phyloP scores from a whole-genome alignment of 148 eudicot species.

The Talinum fruticosum region DNA sequence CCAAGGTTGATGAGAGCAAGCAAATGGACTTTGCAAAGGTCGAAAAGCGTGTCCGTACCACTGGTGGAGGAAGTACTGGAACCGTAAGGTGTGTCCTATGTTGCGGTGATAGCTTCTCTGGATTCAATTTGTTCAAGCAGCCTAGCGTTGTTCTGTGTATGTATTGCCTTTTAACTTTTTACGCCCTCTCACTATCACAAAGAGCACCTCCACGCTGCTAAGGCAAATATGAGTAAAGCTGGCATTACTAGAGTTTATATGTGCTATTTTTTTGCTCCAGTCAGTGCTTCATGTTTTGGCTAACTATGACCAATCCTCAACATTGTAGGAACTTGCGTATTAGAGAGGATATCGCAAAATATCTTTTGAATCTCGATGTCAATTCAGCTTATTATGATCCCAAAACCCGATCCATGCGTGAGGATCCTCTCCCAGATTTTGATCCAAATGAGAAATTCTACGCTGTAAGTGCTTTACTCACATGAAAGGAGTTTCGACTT shows the following conservation, averaged over 20 bases:
- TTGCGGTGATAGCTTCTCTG: background rate
- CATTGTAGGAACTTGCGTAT: conserved; percentile 77
- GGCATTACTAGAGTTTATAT: too few species aligned
- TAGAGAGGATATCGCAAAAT: conserved; percentile 93
- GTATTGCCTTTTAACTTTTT: background rate
- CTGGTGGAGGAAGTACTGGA: conserved; percentile 98
- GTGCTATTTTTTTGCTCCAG: background rate
- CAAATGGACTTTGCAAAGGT: conserved; percentile 98
- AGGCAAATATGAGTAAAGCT: too few species aligned
- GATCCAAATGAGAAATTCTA: conserved; percentile 88
- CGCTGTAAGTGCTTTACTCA: conserved; percentile 41
- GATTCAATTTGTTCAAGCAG: background rate
- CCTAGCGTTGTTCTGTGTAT: background rate
- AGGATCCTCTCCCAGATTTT: conserved; percentile 95
- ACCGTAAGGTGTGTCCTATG: conserved; percentile 62
- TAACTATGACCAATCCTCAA: background rate
- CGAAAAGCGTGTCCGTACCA: conserved; percentile 98
- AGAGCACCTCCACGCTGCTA: too few species aligned
- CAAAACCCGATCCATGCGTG: conserved; percentile 95
- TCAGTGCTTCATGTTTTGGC: background rate
- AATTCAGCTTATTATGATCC: conserved; percentile 92
- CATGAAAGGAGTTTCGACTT: background rate
- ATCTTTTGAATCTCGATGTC: conserved; percentile 83
- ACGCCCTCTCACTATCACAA: background rate
- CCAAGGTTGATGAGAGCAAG: conserved; percentile 95